Evolutionary conservation across 805 yeast genomes (phyloP).

Genomic region (Candida easanensis): DNA sequence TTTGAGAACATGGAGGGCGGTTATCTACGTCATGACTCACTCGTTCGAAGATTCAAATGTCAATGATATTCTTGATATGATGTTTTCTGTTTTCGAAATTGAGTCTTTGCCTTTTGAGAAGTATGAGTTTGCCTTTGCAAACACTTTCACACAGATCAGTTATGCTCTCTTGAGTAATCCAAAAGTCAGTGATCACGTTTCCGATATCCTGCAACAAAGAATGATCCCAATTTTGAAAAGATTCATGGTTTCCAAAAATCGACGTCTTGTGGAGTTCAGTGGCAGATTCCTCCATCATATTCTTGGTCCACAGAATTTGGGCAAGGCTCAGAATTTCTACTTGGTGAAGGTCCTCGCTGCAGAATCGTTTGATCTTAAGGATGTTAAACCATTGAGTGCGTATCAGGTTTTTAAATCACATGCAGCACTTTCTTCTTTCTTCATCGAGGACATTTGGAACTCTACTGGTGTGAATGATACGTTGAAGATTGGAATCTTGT

Average conservation of each 20-base stretch:
- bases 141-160: conserved; percentile 2
- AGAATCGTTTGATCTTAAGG: conserved; percentile 15
- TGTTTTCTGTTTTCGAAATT: conserved; percentile 9
- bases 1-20: conserved; percentile 17
- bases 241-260: not conserved
- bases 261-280: not conserved
- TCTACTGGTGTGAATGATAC: not conserved
- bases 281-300: conserved; percentile 5
- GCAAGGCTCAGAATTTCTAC: conserved; percentile 1
- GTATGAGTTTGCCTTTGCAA: not conserved
- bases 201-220: not conserved
- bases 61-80: not conserved
- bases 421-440: not conserved
- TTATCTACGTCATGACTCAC: conserved; percentile 11
- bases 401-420: conserved; percentile 4
- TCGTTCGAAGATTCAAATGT: not conserved
- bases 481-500: conserved; percentile 2
- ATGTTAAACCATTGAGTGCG: conserved; percentile 9
- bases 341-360: conserved; percentile 8
- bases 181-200: not conserved
- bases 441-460: conserved; percentile 5
- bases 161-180: conserved; percentile 15
- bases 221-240: conserved; percentile 2
- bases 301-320: not conserved
- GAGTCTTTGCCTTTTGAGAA: not conserved